These are phyloP conservation scores for Tripterygium wilfordii DNA, from an alignment of 177 flowering plant species.

Conservation along the genomic window DNA sequence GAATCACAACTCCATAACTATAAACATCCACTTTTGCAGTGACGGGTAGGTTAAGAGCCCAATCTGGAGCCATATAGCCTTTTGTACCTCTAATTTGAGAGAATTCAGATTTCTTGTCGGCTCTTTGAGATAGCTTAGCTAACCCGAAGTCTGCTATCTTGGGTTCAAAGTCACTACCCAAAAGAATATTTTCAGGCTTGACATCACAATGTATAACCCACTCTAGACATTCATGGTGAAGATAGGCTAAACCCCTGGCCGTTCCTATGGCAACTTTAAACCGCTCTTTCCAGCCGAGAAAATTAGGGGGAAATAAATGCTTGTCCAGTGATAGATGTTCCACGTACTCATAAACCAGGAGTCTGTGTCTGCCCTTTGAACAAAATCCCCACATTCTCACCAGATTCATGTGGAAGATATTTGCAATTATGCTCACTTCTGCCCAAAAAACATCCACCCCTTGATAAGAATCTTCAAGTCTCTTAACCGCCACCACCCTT, in stretches of 20 bases:
- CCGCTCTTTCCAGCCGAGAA: constrained; percentile 40
- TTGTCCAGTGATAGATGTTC: too few relatives aligned
- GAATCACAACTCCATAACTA: too few relatives aligned
- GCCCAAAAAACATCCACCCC: constrained; percentile 55
- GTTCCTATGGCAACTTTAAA: constrained; percentile 45
- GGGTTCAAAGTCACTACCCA: constrained; percentile 45
- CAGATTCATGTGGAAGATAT: constrained; percentile 55
- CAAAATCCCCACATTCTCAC: constrained; percentile 57
- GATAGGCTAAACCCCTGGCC: constrained; percentile 45
- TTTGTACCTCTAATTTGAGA: constrained; percentile 10
- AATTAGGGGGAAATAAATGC: constrained; percentile 12
- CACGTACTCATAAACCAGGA: too few relatives aligned
- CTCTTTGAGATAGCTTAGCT: constrained; percentile 49
- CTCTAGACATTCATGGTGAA: neutral
- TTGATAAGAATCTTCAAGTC: constrained; percentile 31
- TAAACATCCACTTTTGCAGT: too few relatives aligned
- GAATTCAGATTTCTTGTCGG: constrained; percentile 19
- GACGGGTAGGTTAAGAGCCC: too few relatives aligned
- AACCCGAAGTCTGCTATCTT: constrained; percentile 73
- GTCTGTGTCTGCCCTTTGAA: too few relatives aligned
- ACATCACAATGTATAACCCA: too few relatives aligned
- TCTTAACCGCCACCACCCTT: constrained; percentile 54
- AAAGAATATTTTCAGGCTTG: too few relatives aligned
- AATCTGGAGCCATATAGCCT: too few relatives aligned
- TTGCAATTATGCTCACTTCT: constrained; percentile 52